Base-by-base conservation (phyloP, 208 protist species). In the Wallacemonas sp. region DNA sequence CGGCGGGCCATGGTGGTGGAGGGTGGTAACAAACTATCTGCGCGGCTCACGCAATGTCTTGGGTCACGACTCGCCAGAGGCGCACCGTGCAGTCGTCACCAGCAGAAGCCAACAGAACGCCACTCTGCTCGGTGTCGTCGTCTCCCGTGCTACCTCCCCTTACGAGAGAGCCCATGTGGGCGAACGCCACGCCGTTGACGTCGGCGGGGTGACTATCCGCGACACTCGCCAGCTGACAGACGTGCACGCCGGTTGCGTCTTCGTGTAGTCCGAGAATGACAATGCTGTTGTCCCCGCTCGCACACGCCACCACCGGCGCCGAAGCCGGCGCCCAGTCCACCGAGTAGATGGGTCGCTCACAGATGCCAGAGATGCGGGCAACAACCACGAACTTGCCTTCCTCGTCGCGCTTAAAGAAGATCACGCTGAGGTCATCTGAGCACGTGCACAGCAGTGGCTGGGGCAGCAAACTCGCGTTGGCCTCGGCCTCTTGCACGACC, bases 221-320 rank as follows among this genome's bases (percentile, higher is more conserved):
- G 22, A 87, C 58, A 21, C 71, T 74, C 12, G 76, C 78, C 10
- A 83, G 48, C 21, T 82, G 72, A 26, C 42, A 48, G 29, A 73
- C 59, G 61, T 81, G 75, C 52, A 79, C 74, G 8, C 66, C 70
- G 3, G 45, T 42, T 15, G 42, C 57, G 37, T 74, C 55, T n/a
- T 77, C 50, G 67, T 79, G 73, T 21, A 91, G 70, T n/a, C 71
- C 63, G 27, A 96, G 58, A 26, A 97, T 57, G 1, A 78, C 60
- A 33, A 97, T 68, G 59, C 81, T 85, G 68, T 96, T 86, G 71
- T 97, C 91, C 12, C 89, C 93, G 52, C 81, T 88, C 27, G 78
- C 89, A 24, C 81, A 85, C 21, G 89, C 89, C 33, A 96, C 78
- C 21, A 94, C 52, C 5, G 76, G 39, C 0, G 61, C 41, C 24